Base-by-base conservation (phyloP, 768 basidiomycete species). In the Kwoniella heveanensis region DNA sequence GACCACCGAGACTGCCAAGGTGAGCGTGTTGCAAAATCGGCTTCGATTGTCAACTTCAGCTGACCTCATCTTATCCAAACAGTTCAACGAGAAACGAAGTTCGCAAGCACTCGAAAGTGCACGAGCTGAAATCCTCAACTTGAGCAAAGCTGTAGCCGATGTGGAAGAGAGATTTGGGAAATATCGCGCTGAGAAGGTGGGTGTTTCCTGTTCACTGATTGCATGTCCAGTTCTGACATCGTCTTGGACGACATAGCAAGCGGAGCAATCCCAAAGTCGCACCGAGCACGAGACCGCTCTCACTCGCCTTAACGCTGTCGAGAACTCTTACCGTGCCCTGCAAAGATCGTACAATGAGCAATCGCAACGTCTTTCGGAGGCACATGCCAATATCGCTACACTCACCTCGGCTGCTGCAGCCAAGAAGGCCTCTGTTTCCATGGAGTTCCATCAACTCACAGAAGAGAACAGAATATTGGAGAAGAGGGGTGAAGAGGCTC, bases 81-180 rank as follows among this genome's bases (percentile, higher is more conserved):
- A 94, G 89, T 95, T 93, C 84, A 92, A 90, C 80, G 79, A 93
- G 63, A 89, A 93, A 62, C 87, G 91, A 1, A 84, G 91, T 15
- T 83, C 87, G 4, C 91, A 93, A 80, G 91, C 94, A 80, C 82
- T 94, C 7, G 80, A 88, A 64, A 85, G 92, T 3, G 84, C 90
- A 3, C 87, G 88, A 78, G 83, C 85, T 0, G 92, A 96, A 80
- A 85, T 85, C 17, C 85, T 90, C 60, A 89, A 90, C 51, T 82
- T 85, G 24, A 86, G 85, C 67, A 78, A 82, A 19, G 90, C 93
- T 71, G 85, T 93, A 55, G 81, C 83, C 2, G 78, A 84, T 60
- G 89, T 91, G 78, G 86, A 88, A 5, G 90, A 92, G 62, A 89
- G 93, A 71, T 93, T 88, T 69, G 85, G 90, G 6, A 90, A 86